A percentile compares a stretch with the other conserved stretches of the same genome.
Conservation (phyloP, 345 rosid species). For the Noccaea bulbosa region DNA sequence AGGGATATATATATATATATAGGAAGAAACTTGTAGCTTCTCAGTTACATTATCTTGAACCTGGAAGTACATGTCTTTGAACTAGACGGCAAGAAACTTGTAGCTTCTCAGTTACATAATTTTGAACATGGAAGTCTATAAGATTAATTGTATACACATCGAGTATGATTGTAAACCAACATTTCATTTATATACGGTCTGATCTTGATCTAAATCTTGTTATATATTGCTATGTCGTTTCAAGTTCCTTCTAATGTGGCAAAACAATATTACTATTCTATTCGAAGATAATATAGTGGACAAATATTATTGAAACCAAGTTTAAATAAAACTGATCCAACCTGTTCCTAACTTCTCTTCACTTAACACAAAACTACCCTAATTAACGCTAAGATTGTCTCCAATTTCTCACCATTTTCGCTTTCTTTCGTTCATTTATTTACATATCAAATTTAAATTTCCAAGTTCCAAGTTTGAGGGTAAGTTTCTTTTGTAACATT, state of each 20-base stretch:
- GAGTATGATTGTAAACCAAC: too few species aligned
- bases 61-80: not conserved
- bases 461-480: not conserved
- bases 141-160: too few species aligned
- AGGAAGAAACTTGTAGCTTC: not conserved
- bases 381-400: not conserved
- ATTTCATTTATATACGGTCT: too few species aligned
- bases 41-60: not conserved
- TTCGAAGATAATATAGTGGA: too few species aligned
- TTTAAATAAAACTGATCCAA: not conserved
- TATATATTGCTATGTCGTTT: too few species aligned
- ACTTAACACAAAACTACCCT: slow-evolving; percentile 11
- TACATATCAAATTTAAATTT: not conserved
- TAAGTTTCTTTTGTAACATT: not conserved
- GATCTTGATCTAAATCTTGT: too few species aligned
- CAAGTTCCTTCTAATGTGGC: too few species aligned
- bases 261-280: too few species aligned
- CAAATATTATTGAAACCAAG: not conserved
- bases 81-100: not conserved
- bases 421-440: not conserved
- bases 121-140: not conserved
- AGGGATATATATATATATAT: not conserved
- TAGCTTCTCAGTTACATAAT: not conserved
- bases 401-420: not conserved
- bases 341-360: not conserved